Evolutionary conservation across 1,284 basidiomycete genomes (phyloP).

Genomic region (Cryptococcus depauperatus): DNA sequence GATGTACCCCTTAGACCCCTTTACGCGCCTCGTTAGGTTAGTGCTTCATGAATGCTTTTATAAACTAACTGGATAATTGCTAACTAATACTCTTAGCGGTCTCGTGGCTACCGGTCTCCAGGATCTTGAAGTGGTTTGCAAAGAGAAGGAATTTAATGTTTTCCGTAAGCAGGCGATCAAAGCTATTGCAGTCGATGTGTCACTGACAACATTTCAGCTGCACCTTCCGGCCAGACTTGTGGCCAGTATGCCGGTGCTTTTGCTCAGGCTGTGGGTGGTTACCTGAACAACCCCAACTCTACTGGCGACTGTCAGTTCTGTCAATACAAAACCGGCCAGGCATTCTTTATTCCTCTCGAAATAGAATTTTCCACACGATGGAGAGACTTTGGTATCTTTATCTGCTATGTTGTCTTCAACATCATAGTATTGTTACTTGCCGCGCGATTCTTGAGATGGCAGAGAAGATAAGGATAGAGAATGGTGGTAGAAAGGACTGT

Average conservation of each 20-base stretch:
- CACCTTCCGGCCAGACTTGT: conserved; percentile 70
- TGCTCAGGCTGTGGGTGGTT: conserved; percentile 59
- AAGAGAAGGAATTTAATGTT: conserved; percentile 56
- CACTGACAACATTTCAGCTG: conserved; percentile 50
- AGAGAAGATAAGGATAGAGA: conserved; percentile 20
- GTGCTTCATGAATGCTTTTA: neutral
- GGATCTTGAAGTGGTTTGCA: conserved; percentile 61
- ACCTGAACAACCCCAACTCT: conserved; percentile 59
- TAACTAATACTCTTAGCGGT: conserved; percentile 39
- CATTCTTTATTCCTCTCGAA: conserved; percentile 48
- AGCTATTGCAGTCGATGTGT: neutral
- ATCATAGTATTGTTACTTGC: conserved; percentile 61
- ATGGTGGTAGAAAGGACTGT: neutral
- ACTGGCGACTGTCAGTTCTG: conserved; percentile 44
- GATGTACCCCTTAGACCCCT: conserved; percentile 45
- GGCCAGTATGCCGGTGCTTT: conserved; percentile 61
- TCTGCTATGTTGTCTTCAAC: conserved; percentile 55
- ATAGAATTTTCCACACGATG: conserved; percentile 61
- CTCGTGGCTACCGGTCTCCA: conserved; percentile 74
- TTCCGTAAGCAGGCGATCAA: conserved; percentile 55
- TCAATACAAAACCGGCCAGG: conserved; percentile 33
- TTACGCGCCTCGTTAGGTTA: conserved; percentile 60
- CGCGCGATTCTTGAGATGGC: conserved; percentile 56
- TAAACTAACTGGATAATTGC: neutral
- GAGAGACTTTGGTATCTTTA: conserved; percentile 65